Conservation (phyloP, 2,329 filamentous ascomycete genomes). For the Chaetomiaceae sp. region DNA sequence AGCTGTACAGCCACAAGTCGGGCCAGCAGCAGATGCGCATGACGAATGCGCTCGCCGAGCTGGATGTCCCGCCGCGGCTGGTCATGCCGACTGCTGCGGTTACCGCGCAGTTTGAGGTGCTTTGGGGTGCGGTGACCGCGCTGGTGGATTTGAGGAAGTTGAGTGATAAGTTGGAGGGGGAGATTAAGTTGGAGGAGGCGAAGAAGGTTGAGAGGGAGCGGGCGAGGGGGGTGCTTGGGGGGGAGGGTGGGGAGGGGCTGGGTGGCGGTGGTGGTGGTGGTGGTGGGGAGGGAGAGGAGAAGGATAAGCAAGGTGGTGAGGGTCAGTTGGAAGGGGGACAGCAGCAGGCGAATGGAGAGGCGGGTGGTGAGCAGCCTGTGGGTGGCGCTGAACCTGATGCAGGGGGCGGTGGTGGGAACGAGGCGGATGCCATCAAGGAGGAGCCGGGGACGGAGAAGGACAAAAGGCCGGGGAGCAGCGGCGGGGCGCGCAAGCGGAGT, state of each 20-base stretch:
- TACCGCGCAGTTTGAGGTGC: slow-evolving; percentile 64
- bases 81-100: slow-evolving; percentile 71
- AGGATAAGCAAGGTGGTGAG: not conserved
- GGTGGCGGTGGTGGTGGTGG: not conserved
- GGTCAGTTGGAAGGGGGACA: slow-evolving; percentile 1
- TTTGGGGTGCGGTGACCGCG: slow-evolving; percentile 63
- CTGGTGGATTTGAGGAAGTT: slow-evolving; percentile 71
- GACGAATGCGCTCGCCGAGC: slow-evolving; percentile 63
- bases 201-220: slow-evolving; percentile 53
- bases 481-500: slow-evolving; percentile 65
- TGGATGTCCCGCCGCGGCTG: slow-evolving; percentile 66
- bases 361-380: not conserved
- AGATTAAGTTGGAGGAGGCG: slow-evolving; percentile 58
- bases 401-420: not conserved
- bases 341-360: slow-evolving; percentile 1
- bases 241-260: not conserved
- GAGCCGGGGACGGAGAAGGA: slow-evolving; percentile 8
- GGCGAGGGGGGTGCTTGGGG: slow-evolving; percentile 22
- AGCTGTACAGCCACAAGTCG: slow-evolving; percentile 72
- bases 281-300: not conserved
- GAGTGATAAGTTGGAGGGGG: slow-evolving; percentile 69
- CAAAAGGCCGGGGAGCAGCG: slow-evolving; percentile 14
- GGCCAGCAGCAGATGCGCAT: slow-evolving; percentile 73
- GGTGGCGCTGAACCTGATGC: not conserved
- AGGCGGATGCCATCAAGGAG: slow-evolving; percentile 3